Conservation (phyloP, 1,284 basidiomycete genomes). For the Porogramme epimiltina region DNA sequence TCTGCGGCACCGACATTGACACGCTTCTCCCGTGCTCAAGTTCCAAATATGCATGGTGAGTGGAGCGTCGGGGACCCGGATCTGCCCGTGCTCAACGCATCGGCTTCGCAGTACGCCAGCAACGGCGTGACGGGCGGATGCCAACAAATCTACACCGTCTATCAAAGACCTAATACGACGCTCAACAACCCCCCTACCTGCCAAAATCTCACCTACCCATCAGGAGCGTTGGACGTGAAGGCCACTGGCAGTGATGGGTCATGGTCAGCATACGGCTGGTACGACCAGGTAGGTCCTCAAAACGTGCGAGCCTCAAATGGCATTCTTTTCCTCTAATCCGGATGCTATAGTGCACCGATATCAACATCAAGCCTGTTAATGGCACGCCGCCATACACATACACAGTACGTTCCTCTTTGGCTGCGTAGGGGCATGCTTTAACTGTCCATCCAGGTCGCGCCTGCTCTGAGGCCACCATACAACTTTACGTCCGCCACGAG, state of each 20-base stretch:
- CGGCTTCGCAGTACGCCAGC: constrained; percentile 46
- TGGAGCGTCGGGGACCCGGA: background rate
- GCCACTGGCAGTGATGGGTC: constrained; percentile 48
- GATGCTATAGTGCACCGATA: constrained; percentile 49
- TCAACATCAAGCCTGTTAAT: constrained; percentile 52
- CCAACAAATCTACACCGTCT: constrained; percentile 55
- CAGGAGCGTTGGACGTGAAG: constrained; percentile 44
- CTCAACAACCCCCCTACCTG: constrained; percentile 39
- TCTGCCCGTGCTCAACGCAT: background rate
- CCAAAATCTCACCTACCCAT: constrained; percentile 49
- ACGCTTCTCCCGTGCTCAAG: constrained; percentile 25
- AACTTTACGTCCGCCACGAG: constrained; percentile 49
- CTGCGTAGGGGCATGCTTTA: background rate
- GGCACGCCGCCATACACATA: constrained; percentile 62
- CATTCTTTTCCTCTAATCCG: too few species aligned
- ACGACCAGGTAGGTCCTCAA: constrained; percentile 43
- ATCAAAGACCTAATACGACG: constrained; percentile 38
- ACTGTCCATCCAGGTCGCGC: constrained; percentile 45
- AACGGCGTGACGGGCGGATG: constrained; percentile 63
- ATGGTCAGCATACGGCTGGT: constrained; percentile 60
- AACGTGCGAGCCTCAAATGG: background rate
- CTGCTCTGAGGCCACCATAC: constrained; percentile 59
- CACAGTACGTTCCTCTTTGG: constrained; percentile 38
- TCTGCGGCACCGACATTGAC: background rate
- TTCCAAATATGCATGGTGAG: constrained; percentile 70